Percentiles rank a stretch among this genome's conserved stretches.
Evolutionary conservation across 345 rosid genomes (phyloP).

Genomic region (Citrus unshiu): DNA sequence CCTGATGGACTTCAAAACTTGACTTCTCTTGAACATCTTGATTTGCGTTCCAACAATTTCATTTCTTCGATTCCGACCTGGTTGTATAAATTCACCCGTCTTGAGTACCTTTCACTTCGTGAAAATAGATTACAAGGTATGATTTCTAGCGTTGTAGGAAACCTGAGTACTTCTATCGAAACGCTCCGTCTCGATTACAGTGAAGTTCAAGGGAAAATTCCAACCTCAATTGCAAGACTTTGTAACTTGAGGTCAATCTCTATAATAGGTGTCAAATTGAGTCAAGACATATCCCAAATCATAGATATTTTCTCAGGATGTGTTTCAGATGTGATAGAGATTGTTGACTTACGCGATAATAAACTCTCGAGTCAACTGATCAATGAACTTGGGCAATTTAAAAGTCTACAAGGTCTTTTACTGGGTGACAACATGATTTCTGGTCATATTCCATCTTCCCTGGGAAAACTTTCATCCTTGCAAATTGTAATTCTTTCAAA

Average conservation of each 20-base stretch:
- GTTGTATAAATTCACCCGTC: neutral
- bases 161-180: conserved; percentile 4
- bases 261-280: neutral
- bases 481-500: neutral
- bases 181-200: neutral
- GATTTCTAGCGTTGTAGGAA: conserved; percentile 8
- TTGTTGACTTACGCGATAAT: neutral
- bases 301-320: neutral
- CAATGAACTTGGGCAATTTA: neutral
- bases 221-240: neutral
- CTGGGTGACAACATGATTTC: accelerated
- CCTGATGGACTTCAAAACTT: neutral
- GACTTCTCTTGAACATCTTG: conserved; percentile 2
- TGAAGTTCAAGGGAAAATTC: neutral
- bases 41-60: neutral
- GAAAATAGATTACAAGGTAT: neutral
- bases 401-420: neutral
- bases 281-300: neutral
- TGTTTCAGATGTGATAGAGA: neutral
- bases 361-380: neutral
- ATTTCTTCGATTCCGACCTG: conserved; percentile 3
- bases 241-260: conserved; percentile 10
- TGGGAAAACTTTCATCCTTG: neutral
- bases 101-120: neutral
- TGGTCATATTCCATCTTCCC: neutral